A percentile compares a stretch with the other conserved stretches of the same genome.
phyloP scores from a whole-genome alignment of 106 monocot genomes.

The Dendrobium catenatum region DNA sequence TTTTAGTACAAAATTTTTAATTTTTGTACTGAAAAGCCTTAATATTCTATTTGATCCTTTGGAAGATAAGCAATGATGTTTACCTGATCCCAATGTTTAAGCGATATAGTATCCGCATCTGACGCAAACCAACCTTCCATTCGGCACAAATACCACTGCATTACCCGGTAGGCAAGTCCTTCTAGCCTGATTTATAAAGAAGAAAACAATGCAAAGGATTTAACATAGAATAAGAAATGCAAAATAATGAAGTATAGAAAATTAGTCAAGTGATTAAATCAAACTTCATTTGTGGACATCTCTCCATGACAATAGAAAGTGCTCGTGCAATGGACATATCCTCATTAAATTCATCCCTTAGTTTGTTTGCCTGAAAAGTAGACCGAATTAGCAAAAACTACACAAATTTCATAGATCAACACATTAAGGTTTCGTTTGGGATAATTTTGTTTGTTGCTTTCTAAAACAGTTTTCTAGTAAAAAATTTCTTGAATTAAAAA shows the following conservation, averaged over 20 bases:
- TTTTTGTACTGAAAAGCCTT: no score
- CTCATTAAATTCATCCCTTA: slow-evolving; percentile 51
- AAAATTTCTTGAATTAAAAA: no score
- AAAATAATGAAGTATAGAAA: background rate
- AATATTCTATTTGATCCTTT: background rate
- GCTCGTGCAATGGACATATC: slow-evolving; percentile 81
- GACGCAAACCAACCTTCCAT: slow-evolving; percentile 99
- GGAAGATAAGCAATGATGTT: slow-evolving; percentile 7
- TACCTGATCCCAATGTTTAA: slow-evolving; percentile 89
- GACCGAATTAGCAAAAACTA: background rate
- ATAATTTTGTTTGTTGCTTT: no score
- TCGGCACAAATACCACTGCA: slow-evolving; percentile 95
- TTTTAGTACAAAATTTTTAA: no score
- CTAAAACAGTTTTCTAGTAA: no score
- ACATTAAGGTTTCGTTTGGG: background rate
- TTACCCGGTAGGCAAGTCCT: slow-evolving; percentile 65
- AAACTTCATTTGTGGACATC: slow-evolving; percentile 56
- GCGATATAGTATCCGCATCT: slow-evolving; percentile 76
- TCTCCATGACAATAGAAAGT: slow-evolving; percentile 75
- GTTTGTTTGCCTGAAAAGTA: slow-evolving; percentile 51
- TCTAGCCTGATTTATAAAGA: slow-evolving; percentile 46
- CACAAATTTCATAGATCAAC: background rate
- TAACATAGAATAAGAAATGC: background rate
- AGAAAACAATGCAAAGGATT: background rate
- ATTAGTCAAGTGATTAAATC: background rate